A percentile compares a stretch with the other conserved stretches of the same genome.
phyloP scores from a whole-genome alignment of 139 green algal genomes.

The Coelastrella sp. region DNA sequence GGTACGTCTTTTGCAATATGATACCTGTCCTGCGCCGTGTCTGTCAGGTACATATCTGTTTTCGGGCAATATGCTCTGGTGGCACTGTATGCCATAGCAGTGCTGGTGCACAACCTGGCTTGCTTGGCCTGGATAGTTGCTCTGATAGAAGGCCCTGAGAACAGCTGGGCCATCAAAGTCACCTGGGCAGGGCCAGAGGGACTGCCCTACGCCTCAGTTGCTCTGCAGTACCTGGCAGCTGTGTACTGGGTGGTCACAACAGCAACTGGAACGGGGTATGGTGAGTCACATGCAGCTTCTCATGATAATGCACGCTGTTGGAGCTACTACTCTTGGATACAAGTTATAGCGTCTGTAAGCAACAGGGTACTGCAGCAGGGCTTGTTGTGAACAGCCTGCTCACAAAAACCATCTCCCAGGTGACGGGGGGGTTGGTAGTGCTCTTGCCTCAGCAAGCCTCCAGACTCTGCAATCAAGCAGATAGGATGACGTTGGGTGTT shows the following conservation, averaged over 20 bases:
- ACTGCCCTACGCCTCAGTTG: neutral
- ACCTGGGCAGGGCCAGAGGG: neutral
- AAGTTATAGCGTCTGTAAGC: too few species aligned
- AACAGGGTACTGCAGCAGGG: too few species aligned
- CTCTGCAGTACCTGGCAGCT: conserved; percentile 50
- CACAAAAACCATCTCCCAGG: too few species aligned
- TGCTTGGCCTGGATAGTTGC: conserved; percentile 38
- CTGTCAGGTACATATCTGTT: conserved; percentile 24
- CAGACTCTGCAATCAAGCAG: too few species aligned
- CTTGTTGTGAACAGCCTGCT: too few species aligned
- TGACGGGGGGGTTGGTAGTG: too few species aligned
- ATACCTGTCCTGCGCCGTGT: neutral
- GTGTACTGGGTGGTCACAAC: conserved; percentile 61
- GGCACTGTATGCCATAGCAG: conserved; percentile 2
- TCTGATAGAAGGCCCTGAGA: conserved; percentile 21
- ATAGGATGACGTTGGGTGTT: too few species aligned
- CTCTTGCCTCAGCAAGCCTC: too few species aligned
- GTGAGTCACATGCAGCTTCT: too few species aligned
- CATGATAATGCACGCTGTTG: neutral
- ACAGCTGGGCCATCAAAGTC: conserved; percentile 25
- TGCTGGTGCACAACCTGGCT: conserved; percentile 38
- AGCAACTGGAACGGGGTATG: conserved; percentile 59
- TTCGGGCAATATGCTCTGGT: conserved; percentile 28
- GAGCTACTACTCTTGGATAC: too few species aligned
- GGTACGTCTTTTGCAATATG: too few species aligned